Evolutionary conservation across 2,329 filamentous ascomycete genomes (phyloP).

Genomic region (Torrubiella hemipterigena): DNA sequence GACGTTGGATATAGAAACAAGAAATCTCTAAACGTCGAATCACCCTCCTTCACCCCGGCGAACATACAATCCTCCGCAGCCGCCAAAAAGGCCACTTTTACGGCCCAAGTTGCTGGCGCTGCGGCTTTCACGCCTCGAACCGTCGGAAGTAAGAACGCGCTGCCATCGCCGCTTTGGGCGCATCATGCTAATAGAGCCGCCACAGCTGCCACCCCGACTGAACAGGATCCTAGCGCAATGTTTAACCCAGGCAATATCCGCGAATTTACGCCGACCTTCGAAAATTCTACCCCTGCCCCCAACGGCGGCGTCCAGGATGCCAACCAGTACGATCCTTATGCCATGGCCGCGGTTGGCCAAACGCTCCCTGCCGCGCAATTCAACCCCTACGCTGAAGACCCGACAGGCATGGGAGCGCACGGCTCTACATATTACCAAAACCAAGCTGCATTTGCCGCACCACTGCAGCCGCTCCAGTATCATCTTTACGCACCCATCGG

Average conservation of each 20-base stretch:
- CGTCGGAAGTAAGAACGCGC: slow-evolving; percentile 27
- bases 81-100: slow-evolving; percentile 63
- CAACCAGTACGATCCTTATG: slow-evolving; percentile 48
- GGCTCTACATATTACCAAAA: slow-evolving; percentile 55
- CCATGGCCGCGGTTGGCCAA: slow-evolving; percentile 43
- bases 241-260: slow-evolving; percentile 46
- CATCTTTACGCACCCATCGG: slow-evolving; percentile 86
- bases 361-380: slow-evolving; percentile 39
- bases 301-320: slow-evolving; percentile 29
- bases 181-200: neutral
- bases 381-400: slow-evolving; percentile 72
- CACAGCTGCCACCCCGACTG: slow-evolving; percentile 24
- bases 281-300: slow-evolving; percentile 23
- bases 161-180: too few relatives aligned
- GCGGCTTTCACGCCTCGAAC: slow-evolving; percentile 72
- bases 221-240: slow-evolving; percentile 25
- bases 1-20: slow-evolving; percentile 33
- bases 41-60: slow-evolving; percentile 81
- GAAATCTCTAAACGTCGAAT: slow-evolving; percentile 87
- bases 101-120: slow-evolving; percentile 80
- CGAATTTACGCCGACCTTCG: slow-evolving; percentile 49
- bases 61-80: slow-evolving; percentile 30
- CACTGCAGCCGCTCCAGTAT: slow-evolving; percentile 64
- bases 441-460: slow-evolving; percentile 37
- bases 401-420: slow-evolving; percentile 40